A percentile compares a stretch with the other conserved stretches of the same genome.
phyloP scores from a whole-genome alignment of 345 rosid species.

The Salix exigua region DNA sequence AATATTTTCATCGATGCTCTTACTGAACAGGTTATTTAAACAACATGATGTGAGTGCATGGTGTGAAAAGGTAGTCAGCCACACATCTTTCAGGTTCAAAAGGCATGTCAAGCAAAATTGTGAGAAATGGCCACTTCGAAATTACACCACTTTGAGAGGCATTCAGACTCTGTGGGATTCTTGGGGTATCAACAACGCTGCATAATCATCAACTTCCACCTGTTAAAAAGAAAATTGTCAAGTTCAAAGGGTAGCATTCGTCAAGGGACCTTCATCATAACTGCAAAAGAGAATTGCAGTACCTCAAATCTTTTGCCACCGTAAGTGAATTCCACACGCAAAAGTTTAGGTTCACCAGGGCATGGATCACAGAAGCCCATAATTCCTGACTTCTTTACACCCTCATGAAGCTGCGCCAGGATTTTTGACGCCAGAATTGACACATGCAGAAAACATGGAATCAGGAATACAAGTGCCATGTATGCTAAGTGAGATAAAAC shows the following conservation, averaged over 20 bases:
- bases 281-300: neutral
- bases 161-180: constrained; percentile 42
- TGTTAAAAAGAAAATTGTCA: constrained; percentile 17
- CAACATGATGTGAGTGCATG: neutral
- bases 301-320: constrained; percentile 53
- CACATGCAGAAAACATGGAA: neutral
- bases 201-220: constrained; percentile 65
- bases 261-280: neutral
- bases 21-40: neutral
- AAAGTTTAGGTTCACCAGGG: constrained; percentile 74
- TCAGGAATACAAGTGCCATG: neutral
- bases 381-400: constrained; percentile 88
- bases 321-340: constrained; percentile 63
- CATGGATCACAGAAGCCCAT: constrained; percentile 99
- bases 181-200: constrained; percentile 67
- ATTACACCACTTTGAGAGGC: neutral
- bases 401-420: constrained; percentile 69
- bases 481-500: neutral
- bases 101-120: constrained; percentile 30
- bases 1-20: constrained; percentile 1
- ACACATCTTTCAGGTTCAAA: constrained; percentile 14
- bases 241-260: neutral
- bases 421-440: neutral
- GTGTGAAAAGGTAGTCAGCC: neutral
- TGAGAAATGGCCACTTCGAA: constrained; percentile 24